Evolutionary conservation across 345 rosid genomes (phyloP).

Genomic region (Eucalyptus decipiens): DNA sequence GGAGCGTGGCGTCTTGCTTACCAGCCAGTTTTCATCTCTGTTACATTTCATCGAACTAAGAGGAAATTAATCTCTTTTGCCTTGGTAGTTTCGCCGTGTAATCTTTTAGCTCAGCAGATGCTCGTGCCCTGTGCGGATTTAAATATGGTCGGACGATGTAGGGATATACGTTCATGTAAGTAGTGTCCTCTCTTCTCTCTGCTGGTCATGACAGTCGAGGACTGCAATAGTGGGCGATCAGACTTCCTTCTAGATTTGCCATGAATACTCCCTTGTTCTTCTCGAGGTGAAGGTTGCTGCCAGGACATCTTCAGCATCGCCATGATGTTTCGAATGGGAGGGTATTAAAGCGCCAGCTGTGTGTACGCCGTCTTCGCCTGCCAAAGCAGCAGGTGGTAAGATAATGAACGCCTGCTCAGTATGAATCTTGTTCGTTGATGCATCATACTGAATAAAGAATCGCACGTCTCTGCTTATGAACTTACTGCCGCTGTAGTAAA

Average conservation of each 20-base stretch:
- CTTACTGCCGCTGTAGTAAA: conserved; percentile 40
- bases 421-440: background rate
- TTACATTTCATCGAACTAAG: background rate
- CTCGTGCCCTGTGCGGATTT: conserved; percentile 14
- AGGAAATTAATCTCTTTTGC: background rate
- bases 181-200: conserved; percentile 37
- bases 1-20: background rate
- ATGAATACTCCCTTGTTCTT: conserved; percentile 24
- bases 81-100: background rate
- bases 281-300: background rate
- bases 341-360: conserved; percentile 12
- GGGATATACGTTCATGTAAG: conserved; percentile 29
- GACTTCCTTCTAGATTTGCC: conserved; percentile 56
- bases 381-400: background rate
- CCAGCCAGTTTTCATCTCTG: background rate
- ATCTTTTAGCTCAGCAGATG: background rate
- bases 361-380: background rate
- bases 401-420: background rate
- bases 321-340: conserved; percentile 22
- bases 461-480: background rate
- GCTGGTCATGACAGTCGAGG: background rate
- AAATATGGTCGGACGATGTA: conserved; percentile 32
- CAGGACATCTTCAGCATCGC: conserved; percentile 9
- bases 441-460: background rate
- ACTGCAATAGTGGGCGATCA: conserved; percentile 32